These are phyloP conservation scores for Backusella morwellensis DNA, from an alignment of 192 early-diverging fungal species.

Conservation along the genomic window DNA sequence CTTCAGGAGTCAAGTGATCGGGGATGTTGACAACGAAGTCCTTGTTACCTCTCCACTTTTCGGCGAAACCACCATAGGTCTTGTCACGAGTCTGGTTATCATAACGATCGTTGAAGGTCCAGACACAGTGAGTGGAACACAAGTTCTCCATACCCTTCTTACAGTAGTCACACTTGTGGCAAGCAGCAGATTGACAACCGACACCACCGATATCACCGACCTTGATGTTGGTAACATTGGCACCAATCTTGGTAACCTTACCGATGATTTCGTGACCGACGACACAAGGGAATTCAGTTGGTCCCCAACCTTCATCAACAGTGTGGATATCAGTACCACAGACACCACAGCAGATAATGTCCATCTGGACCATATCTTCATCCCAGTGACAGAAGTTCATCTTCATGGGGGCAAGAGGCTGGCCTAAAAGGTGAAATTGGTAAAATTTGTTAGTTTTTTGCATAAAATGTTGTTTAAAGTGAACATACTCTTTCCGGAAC, in stretches of 20 bases:
- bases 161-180: slow-evolving; percentile 47
- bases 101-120: slow-evolving; percentile 43
- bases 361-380: slow-evolving; percentile 66
- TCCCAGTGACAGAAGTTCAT: slow-evolving; percentile 7
- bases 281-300: slow-evolving; percentile 27
- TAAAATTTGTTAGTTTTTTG: neutral
- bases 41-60: slow-evolving; percentile 46
- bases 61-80: slow-evolving; percentile 41
- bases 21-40: slow-evolving; percentile 63
- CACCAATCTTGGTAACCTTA: slow-evolving; percentile 37
- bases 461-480: neutral
- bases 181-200: slow-evolving; percentile 65
- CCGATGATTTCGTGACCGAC: slow-evolving; percentile 54
- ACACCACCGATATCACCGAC: slow-evolving; percentile 50
- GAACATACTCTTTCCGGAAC: neutral
- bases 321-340: slow-evolving; percentile 50
- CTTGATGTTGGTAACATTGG: slow-evolving; percentile 25
- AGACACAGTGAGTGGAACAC: slow-evolving; percentile 48
- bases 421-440: neutral
- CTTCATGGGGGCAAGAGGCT: neutral
- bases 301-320: slow-evolving; percentile 24
- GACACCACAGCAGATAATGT: slow-evolving; percentile 74
- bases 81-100: slow-evolving; percentile 30
- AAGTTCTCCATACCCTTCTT: slow-evolving; percentile 38
- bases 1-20: slow-evolving; percentile 38